Base-by-base conservation (phyloP, 441 rosid genomes). In the Caryocar brasiliense region DNA sequence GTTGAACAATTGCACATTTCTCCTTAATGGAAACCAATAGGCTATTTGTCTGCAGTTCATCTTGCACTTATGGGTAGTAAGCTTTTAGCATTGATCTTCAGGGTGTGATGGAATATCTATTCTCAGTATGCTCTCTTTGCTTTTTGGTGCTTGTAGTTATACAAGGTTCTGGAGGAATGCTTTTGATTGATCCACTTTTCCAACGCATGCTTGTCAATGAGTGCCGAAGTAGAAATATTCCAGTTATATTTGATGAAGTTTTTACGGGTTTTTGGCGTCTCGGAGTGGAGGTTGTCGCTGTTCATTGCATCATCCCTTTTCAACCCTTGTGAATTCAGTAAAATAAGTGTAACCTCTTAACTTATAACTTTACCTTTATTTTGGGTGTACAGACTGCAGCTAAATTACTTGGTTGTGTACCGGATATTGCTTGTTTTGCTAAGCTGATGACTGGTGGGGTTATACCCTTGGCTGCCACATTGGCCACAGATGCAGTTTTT, bases 231-330 rank as follows among this genome's bases (percentile, higher is more conserved):
- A 67, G 61, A 48, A 83, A 78, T 42, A 85, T 87, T 59, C 96
- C 96, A 44, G 76, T 85, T 18, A 81, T 91, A 56, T 85, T 85
- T 51, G 96, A 91, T 78, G 98, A 91, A 70, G 96, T 91, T 54
- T 91, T 87, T 65, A 78, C 96, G 0, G 98, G 96, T 41, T 91
- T 85, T 67, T 91, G 96, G 98, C 95, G 96, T 44, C 76, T 91
- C 44, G 98, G 98, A 56, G 78, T 53, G 11, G 98, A 91, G 96
- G 96, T 87, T 25, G 39, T n/a, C 20, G 28, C 26, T 40, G 29
- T 45, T 27, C 19, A 23, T 34, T 36, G 24, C 6, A 19, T 20
- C 42, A 26, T 21, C 2, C 36, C 58, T 4, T 27, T 54, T 50
- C 17, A 19, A 37, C 28, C 3, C 19, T 40, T 32, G 52, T 38